Base-by-base conservation (phyloP, 352 stramenopile genomes). In the Blastocystis sp. region DNA sequence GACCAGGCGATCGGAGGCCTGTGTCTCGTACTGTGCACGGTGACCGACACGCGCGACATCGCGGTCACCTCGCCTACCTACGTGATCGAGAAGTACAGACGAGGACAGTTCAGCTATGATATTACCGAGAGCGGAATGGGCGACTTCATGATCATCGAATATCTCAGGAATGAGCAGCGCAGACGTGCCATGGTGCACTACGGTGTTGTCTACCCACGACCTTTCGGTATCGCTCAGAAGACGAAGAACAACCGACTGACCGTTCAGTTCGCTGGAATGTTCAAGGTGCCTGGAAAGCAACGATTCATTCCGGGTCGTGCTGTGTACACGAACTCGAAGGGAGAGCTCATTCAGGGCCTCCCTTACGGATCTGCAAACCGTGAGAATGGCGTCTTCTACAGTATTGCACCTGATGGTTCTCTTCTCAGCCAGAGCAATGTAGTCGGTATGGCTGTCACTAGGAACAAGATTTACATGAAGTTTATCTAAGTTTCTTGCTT, bases 301-400 rank as follows among this genome's bases (percentile, higher is more conserved):
- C 56, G 11, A 39, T 47, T 82, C 34, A 66, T 20, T n/a, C 73
- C 73, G 4, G 73, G 73, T n/a, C 30, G 39, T n/a, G 59, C 59
- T n/a, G 24, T 70, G 11, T 82, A 82, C 59, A 82, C 73, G 39
- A 82, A 82, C 59, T 66, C 54, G 13, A 82, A 82, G 54, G 73
- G 41, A 70, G 73, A 82, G 59, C 73, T 82, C 9, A 20, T 82
- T 5, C 37, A 69, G 59, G 73, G 73, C 18, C 34, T 2, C 34
- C 73, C 73, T 20, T 66, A 34, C 59, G 73, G 73, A 37, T 66
- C 34, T n/a, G 73, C 43, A 18, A 50, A 41, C 39, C 24, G 73
- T 20, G 43, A 50, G n/a, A 66, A 43, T 53, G 73, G 73, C 6
- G 26, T 16, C 30, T 82, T 82, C 73, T 82, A 82, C 37, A 53